Conservation (phyloP, 345 rosid genomes). For the Bruguiera parviflora region DNA sequence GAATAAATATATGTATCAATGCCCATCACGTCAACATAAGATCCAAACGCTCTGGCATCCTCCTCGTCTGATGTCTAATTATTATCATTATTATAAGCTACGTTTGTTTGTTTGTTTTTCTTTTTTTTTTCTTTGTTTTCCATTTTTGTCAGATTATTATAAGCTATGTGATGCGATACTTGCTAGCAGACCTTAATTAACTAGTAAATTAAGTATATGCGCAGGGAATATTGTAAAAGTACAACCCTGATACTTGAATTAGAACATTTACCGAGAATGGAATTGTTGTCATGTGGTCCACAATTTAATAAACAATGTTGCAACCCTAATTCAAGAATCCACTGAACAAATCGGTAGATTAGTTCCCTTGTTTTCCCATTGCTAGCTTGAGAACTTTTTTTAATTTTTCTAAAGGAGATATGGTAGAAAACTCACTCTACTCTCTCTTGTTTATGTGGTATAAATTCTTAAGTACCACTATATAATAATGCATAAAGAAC, state of each 20-base stretch:
- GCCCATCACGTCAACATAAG: too few species aligned
- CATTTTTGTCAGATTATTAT: too few species aligned
- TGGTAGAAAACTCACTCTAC: not conserved
- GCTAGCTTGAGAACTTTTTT: not conserved
- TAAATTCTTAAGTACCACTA: too few species aligned
- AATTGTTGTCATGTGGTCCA: conserved; percentile 9
- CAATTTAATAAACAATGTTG: not conserved
- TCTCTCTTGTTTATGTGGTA: too few species aligned
- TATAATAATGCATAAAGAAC: too few species aligned
- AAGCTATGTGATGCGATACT: too few species aligned
- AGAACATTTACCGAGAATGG: conserved; percentile 9
- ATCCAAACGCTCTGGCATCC: not conserved
- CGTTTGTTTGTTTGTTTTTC: too few species aligned
- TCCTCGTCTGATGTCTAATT: not conserved
- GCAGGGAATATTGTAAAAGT: not conserved
- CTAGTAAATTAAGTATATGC: too few species aligned
- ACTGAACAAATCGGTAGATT: not conserved
- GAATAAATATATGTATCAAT: too few species aligned
- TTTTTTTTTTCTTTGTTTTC: too few species aligned
- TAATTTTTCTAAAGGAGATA: not conserved
- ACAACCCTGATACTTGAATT: not conserved
- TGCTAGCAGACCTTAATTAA: too few species aligned
- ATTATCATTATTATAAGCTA: too few species aligned
- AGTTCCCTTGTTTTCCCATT: not conserved
- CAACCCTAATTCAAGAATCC: not conserved